Percentiles rank a stretch among this genome's conserved stretches.
These are phyloP conservation scores for Botrytis paeoniae DNA, from an alignment of 2,329 filamentous ascomycete genomes.

Conservation along the genomic window DNA sequence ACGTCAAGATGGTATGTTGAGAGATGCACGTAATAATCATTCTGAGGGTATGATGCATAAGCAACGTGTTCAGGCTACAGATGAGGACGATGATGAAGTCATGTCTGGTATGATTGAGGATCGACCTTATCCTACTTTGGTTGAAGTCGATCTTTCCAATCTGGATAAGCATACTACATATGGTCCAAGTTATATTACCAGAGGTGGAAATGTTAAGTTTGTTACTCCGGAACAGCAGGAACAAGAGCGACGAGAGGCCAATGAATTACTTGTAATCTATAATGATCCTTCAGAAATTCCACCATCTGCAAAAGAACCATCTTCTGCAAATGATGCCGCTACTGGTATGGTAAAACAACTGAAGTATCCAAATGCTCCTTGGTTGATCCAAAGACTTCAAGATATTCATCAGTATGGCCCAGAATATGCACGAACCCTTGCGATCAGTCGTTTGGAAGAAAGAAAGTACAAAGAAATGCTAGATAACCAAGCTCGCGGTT, in stretches of 20 bases:
- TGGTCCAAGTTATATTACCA: slow-evolving; percentile 50
- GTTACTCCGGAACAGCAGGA: slow-evolving; percentile 54
- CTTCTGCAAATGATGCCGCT: slow-evolving; percentile 21
- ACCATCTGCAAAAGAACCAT: slow-evolving; percentile 37
- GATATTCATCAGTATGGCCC: slow-evolving; percentile 35
- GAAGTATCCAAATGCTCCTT: slow-evolving; percentile 31
- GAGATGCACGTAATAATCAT: slow-evolving; percentile 69
- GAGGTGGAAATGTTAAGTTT: slow-evolving; percentile 52
- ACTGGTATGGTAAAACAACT: slow-evolving; percentile 23
- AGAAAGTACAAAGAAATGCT: slow-evolving; percentile 27
- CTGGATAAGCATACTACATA: slow-evolving; percentile 40
- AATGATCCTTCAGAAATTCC: slow-evolving; percentile 38
- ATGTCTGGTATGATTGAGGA: slow-evolving; percentile 42
- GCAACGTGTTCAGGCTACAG: slow-evolving; percentile 48
- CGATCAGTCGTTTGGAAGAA: slow-evolving; percentile 12
- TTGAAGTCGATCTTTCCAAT: slow-evolving; percentile 44
- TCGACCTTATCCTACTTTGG: slow-evolving; percentile 51
- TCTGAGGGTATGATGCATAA: slow-evolving; percentile 70
- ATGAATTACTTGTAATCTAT: slow-evolving; percentile 54
- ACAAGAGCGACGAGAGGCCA: slow-evolving; percentile 56
- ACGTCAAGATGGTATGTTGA: slow-evolving; percentile 64
- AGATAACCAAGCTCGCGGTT: slow-evolving; percentile 17
- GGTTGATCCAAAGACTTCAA: slow-evolving; percentile 34
- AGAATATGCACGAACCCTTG: slow-evolving; percentile 31
- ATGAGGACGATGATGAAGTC: slow-evolving; percentile 50